A percentile compares a stretch with the other conserved stretches of the same genome.
These are phyloP conservation scores for Mucor irregularis DNA, from an alignment of 371 early-diverging fungal genomes.

Conservation along the genomic window DNA sequence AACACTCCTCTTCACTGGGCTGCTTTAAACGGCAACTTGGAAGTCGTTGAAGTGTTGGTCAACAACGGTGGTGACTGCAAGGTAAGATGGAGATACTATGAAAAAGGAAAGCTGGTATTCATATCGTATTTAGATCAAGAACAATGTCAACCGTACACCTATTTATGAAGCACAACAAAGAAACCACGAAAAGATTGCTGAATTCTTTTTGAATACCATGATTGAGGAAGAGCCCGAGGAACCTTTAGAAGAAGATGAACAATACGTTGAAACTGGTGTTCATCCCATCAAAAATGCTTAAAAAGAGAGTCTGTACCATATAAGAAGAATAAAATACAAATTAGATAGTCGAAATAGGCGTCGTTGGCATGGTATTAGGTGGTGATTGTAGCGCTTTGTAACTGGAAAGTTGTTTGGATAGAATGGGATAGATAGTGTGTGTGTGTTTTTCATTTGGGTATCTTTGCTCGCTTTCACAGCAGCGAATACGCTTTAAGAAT, in stretches of 20 bases:
- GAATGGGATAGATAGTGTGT: no score
- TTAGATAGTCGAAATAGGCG: no score
- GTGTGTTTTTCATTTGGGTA: no score
- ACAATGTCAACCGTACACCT: conserved; percentile 57
- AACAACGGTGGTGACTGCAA: conserved; percentile 61
- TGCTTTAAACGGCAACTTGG: conserved; percentile 78
- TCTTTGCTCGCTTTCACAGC: no score
- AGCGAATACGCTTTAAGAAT: no score
- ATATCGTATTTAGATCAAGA: conserved; percentile 53
- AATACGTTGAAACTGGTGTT: conserved; percentile 47
- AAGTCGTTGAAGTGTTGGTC: conserved; percentile 64
- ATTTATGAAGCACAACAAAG: conserved; percentile 69
- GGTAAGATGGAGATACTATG: conserved; percentile 37
- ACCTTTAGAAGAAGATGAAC: conserved; percentile 49
- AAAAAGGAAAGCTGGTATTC: neutral
- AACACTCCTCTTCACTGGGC: conserved; percentile 90
- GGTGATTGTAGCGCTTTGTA: no score
- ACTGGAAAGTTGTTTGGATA: no score
- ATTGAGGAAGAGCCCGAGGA: conserved; percentile 55
- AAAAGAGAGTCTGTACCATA: no score
- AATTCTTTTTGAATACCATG: conserved; percentile 62
- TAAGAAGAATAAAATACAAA: conserved; percentile 3
- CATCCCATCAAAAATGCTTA: conserved; percentile 2
- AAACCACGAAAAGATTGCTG: conserved; percentile 65
- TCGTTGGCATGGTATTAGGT: no score